Conservation (phyloP, 2,329 filamentous ascomycete genomes). For the Penicillium digitatum region DNA sequence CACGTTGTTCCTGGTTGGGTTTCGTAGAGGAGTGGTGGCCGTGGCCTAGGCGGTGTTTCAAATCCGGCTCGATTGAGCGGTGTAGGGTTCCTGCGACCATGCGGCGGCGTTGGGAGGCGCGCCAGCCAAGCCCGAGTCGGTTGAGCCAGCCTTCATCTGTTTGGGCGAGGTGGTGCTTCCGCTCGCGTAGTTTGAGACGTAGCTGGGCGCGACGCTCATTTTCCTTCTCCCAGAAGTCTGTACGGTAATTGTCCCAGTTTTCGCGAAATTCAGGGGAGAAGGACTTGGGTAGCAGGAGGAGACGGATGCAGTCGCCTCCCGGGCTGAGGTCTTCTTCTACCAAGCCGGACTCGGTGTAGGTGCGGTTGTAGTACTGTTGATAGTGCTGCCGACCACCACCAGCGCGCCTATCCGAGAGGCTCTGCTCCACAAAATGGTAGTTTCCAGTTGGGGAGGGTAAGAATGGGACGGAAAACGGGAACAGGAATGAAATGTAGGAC, state of each 20-base stretch:
- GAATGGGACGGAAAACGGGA: slow-evolving; percentile 66
- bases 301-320: slow-evolving; percentile 86
- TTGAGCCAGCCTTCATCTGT: slow-evolving; percentile 71
- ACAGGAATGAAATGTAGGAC: slow-evolving; percentile 69
- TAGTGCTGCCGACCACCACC: slow-evolving; percentile 34
- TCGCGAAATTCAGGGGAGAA: slow-evolving; percentile 93
- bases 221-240: slow-evolving; percentile 95
- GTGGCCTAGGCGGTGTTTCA: slow-evolving; percentile 26
- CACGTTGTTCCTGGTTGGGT: slow-evolving; percentile 27
- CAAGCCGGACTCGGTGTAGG: slow-evolving; percentile 56
- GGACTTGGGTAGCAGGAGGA: slow-evolving; percentile 85
- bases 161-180: slow-evolving; percentile 64
- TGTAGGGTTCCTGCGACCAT: slow-evolving; percentile 28
- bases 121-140: slow-evolving; percentile 66
- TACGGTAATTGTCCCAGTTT: slow-evolving; percentile 92
- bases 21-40: slow-evolving; percentile 29
- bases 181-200: slow-evolving; percentile 64
- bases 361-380: slow-evolving; percentile 49
- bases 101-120: slow-evolving; percentile 31
- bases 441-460: slow-evolving; percentile 61
- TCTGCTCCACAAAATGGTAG: slow-evolving; percentile 74
- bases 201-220: slow-evolving; percentile 80
- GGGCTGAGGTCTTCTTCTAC: slow-evolving; percentile 87
- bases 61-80: slow-evolving; percentile 26
- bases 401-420: slow-evolving; percentile 38